phyloP scores from a whole-genome alignment of 2,329 filamentous ascomycete genomes.

The Alternaria viburni region DNA sequence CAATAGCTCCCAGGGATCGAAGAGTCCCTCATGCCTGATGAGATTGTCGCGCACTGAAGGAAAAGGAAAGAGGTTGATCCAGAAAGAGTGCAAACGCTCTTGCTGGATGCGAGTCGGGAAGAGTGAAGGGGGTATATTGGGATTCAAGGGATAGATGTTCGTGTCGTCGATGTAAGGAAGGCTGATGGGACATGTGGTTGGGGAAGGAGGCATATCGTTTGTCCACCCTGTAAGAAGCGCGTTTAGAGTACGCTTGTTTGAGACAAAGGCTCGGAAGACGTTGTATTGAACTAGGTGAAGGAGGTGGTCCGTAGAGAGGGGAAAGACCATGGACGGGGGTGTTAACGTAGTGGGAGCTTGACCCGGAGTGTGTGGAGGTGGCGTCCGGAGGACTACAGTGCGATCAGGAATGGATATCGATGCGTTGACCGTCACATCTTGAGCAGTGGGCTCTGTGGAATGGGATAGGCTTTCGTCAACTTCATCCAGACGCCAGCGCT shows the following conservation, averaged over 20 bases:
- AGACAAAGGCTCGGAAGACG: slow-evolving; percentile 44
- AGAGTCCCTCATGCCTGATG: slow-evolving; percentile 37
- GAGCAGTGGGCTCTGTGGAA: neutral
- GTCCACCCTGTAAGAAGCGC: slow-evolving; percentile 10
- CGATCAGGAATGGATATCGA: neutral
- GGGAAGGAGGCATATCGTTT: neutral
- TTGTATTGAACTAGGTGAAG: slow-evolving; percentile 50
- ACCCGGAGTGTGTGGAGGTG: neutral
- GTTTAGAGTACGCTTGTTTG: slow-evolving; percentile 41
- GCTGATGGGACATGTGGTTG: slow-evolving; percentile 6
- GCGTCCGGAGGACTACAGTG: neutral
- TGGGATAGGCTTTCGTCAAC: neutral
- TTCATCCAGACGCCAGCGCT: slow-evolving; percentile 3
- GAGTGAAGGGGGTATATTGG: slow-evolving; percentile 42
- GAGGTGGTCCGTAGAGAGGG: slow-evolving; percentile 34
- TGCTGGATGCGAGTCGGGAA: slow-evolving; percentile 59
- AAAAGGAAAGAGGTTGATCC: slow-evolving; percentile 64
- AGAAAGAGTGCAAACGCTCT: slow-evolving; percentile 59
- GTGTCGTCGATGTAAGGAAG: slow-evolving; percentile 10
- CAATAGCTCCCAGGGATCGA: slow-evolving; percentile 7
- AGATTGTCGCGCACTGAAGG: slow-evolving; percentile 59
- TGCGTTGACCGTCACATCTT: neutral
- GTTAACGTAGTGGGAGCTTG: neutral
- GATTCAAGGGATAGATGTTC: slow-evolving; percentile 6
- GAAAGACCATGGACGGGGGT: neutral